A percentile compares a stretch with the other conserved stretches of the same genome.
Evolutionary conservation across 768 basidiomycete species (phyloP).

Genomic region (Auricularia sp.): DNA sequence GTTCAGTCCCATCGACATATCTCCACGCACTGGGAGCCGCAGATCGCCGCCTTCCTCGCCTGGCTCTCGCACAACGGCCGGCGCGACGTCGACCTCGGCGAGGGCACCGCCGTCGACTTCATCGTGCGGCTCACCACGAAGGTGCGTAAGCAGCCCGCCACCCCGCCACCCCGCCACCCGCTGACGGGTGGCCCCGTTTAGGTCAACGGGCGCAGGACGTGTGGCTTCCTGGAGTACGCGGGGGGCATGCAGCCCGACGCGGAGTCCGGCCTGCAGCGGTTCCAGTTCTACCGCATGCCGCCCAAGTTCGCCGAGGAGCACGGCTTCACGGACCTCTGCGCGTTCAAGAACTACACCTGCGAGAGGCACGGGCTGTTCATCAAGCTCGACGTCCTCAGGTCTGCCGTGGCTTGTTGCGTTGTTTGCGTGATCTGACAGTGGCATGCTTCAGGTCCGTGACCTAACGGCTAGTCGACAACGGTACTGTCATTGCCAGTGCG

Average conservation of each 20-base stretch:
- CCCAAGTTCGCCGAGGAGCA: background rate
- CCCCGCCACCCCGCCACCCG: background rate
- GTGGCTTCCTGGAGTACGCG: background rate
- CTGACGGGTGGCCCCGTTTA: background rate
- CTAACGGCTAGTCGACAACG: too few relatives aligned
- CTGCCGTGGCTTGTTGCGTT: background rate
- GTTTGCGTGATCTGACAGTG: too few relatives aligned
- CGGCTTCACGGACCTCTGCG: background rate
- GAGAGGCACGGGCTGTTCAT: background rate
- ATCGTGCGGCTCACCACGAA: background rate
- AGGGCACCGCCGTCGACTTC: background rate
- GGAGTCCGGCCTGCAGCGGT: background rate
- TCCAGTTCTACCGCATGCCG: background rate
- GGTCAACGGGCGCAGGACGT: background rate
- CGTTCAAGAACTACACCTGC: background rate
- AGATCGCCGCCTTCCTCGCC: background rate
- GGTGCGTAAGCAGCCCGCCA: background rate
- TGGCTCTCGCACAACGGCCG: background rate
- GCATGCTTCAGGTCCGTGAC: too few relatives aligned
- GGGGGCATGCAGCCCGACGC: background rate
- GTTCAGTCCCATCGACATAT: background rate
- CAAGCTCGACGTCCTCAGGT: background rate
- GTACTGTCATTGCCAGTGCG: too few relatives aligned
- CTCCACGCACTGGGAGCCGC: background rate
- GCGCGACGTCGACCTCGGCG: background rate